Conservation (phyloP, 1,284 basidiomycete species). For the Pseudozyma flocculosa region DNA sequence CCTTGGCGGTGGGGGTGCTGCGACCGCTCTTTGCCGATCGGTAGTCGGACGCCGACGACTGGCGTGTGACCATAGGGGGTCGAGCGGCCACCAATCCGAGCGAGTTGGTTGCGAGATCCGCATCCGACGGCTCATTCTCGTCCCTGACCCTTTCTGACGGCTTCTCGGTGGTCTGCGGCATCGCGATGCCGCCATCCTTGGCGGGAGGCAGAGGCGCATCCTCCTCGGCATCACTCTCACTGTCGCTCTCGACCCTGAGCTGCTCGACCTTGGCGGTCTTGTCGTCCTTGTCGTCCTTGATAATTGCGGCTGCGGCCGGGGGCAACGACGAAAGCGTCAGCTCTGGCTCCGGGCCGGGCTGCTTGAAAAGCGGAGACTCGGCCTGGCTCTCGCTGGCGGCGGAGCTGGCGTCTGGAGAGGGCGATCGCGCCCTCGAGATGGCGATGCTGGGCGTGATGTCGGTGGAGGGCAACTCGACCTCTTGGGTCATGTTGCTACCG, state of each 20-base stretch:
- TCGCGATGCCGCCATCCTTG: too few relatives aligned
- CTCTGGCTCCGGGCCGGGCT: not conserved
- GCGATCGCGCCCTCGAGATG: constrained; percentile 1
- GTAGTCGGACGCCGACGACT: constrained; percentile 20
- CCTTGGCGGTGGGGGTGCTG: constrained; percentile 15
- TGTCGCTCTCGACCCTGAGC: too few relatives aligned
- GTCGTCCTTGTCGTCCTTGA: not conserved
- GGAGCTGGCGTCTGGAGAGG: not conserved
- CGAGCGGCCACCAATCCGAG: not conserved
- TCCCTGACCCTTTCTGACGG: too few relatives aligned
- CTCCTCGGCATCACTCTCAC: too few relatives aligned
- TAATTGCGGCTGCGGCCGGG: not conserved
- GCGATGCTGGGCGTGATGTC: constrained; percentile 4
- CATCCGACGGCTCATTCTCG: not conserved
- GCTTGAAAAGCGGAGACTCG: not conserved
- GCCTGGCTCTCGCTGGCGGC: not conserved
- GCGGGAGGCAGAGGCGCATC: too few relatives aligned
- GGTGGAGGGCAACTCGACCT: not conserved
- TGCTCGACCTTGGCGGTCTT: not conserved
- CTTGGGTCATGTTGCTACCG: not conserved
- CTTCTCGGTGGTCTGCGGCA: not conserved
- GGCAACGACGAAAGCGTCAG: not conserved
- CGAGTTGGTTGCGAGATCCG: not conserved
- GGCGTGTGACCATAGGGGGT: constrained; percentile 1
- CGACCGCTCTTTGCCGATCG: constrained; percentile 26